Base-by-base conservation (phyloP, 164 flowering plant species). In the Sextonia rubra region DNA sequence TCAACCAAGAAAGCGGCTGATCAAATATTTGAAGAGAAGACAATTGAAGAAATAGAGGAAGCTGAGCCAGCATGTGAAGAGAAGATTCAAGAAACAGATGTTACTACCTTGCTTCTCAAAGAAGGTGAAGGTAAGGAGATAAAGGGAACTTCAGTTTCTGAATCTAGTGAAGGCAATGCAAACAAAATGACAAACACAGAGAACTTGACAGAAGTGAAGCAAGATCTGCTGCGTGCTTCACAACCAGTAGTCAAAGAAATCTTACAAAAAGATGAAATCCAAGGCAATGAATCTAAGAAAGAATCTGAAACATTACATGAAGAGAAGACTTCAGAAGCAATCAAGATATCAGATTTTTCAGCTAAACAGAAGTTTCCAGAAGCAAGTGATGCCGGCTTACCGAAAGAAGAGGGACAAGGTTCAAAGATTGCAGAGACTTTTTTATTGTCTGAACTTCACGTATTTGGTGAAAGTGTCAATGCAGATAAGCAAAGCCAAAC, bases 21-120 rank as follows among this genome's bases (percentile, higher is more conserved):
- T 12, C 18, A 17, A 18, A 2, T 18, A 52, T 52, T 18, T 52
- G 58, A 52, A 64, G 67, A 64, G 22, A 64, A 64, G 67, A 64
- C 17, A 25, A 8, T 32, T 12, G 44, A 64, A 64, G 67, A n/a
- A 37, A 12, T 56, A 24, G 37, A 32, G 22, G 52, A 5, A 12
- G 17, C 64, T 47, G 61, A 60, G 20, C 64, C 37, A 60, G 58
- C 74, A 65, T 60, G 60, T 25, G 48, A 73, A 55, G 82, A 80
- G 26, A 67, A 47, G 69, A 68, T 60, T 30, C 56, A 25, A 18
- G 73, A 68, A 75, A 68, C 74, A 71, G 47, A 60, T 71, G 73
- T 44, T 20, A 24, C 67, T 12, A 65, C 22, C 67, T 71, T 69
- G 55, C 12, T 56, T 17, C 20, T 5, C 48, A 69, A 14, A 69